Evolutionary conservation across 1,139 yeast genomes (phyloP), one percentile per base, ranked within the genome.

Genomic region (Saccharomycopsis hybrid): DNA sequence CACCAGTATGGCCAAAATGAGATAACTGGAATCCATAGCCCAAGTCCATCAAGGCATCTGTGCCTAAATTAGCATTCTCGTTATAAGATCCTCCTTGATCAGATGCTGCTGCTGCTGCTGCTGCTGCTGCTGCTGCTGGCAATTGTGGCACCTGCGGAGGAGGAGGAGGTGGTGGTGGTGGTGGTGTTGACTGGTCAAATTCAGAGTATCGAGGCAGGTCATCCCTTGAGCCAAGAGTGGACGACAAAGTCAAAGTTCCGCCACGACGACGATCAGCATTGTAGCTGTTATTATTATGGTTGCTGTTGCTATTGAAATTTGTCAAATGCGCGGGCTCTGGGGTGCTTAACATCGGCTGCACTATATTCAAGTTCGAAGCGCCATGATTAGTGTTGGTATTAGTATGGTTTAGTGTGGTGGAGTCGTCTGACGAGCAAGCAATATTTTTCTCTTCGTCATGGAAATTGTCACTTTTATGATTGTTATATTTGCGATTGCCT

Each of bases 371-470:
- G 18, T 18, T 18, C n/a, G 39, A 9, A 5, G 39, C n/a, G 9
- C 39, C 39, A 9, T 11, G 18, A 7, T 24, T 13, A 36, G 18
- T 13, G 13, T 11, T 24, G 8, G 35, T 11, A 32, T 8, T 8
- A 11, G 8, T 32, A 11, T 11, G 24, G 9, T 63, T 39, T 29
- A 37, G 18, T 8, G 42, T 38, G 25, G 48, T 44, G 35, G 42
- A 11, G 5, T 40, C 48, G 11, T 35, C 40, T 30, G 47, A 35
- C n/a, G 48, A 32, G 11, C 43, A 24, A 24, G 32, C 37, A 28
- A 43, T 11, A 24, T 47, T 43, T 7, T 44, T 47, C 42, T 43
- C 44, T 8, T 18, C 27, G 46, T 45, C 29, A 32, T 38, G 4
- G 9, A n/a, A 7, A 28, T 31, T 4, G 24, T 32, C 7, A 9